Base-by-base conservation (phyloP, 352 stramenopile genomes). In the Globisporangium heterothallicum region DNA sequence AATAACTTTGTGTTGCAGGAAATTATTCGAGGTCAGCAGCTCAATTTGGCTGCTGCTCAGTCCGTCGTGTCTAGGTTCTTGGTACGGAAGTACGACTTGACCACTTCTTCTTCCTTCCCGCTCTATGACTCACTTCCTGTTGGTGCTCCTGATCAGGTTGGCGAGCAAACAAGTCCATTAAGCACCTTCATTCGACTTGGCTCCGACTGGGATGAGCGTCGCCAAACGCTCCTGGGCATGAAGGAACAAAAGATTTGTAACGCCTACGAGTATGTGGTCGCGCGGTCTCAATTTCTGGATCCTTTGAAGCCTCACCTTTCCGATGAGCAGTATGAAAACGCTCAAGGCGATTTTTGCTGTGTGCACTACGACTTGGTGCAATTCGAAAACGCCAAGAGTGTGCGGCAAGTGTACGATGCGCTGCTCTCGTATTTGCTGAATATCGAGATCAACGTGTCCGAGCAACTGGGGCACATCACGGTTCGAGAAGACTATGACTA, bases 111-210 rank as follows among this genome's bases (percentile, higher is more conserved):
- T 3, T 8, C 16, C 9, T 3, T 36, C 30, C 9, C 6, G 16
- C 16, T 36, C 12, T 36, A 8, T 8, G 30, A 3, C 2, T 13
- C 30, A 36, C 30, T 36, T 45, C 40, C 21, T 45, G 40, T 8
- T 36, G 21, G 16, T 45, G 12, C 16, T 22, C 40, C 21, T 22
- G 40, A 14, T 14, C 16, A 26, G 18, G 22, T 10, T 45, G 22
- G 18, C 1, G 13, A 49, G 26, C 52, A 53, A 25, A 51, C 61
- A 12, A 54, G 56, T 21, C 65, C 62, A 5, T 50, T 78, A 21
- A 58, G 74, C 4, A 60, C 50, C 26, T 78, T 61, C 56, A 75
- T 84, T 40, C 70, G 70, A 45, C 47, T 84, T n/a, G 62, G 56
- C 12, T 59, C 38, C 5, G 63, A 73, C 18, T 64, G 47, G 49